Conservation (phyloP, 148 eudicot genomes). For the Vaccinium macrocarpon region DNA sequence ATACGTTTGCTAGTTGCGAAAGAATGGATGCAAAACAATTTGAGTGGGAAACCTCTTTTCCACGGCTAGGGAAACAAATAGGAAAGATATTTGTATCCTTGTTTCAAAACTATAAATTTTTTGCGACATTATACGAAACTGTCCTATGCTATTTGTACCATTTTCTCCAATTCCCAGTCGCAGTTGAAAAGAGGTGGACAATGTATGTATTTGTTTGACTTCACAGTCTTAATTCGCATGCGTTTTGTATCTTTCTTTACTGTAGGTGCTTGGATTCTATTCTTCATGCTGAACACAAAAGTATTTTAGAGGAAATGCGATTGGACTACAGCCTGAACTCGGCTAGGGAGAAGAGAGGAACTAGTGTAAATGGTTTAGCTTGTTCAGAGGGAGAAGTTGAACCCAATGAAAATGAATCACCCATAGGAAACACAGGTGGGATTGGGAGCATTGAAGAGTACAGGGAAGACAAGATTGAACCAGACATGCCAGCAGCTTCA, state of each 20-base stretch:
- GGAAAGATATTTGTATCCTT: neutral
- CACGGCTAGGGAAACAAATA: neutral
- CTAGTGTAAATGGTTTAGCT: constrained; percentile 14
- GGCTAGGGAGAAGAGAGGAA: constrained; percentile 24
- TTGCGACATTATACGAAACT: neutral
- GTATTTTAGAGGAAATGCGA: constrained; percentile 83
- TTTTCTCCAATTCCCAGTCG: neutral
- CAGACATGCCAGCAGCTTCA: constrained; percentile 29
- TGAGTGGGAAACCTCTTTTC: neutral
- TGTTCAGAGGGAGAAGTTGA: constrained; percentile 11
- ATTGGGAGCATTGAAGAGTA: constrained; percentile 23
- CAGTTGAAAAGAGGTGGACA: neutral
- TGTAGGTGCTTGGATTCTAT: constrained; percentile 76
- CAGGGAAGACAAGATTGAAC: constrained; percentile 23
- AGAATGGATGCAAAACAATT: neutral
- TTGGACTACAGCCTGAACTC: constrained; percentile 56
- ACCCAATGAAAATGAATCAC: constrained; percentile 15
- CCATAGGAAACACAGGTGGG: constrained; percentile 19
- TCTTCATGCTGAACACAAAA: constrained; percentile 89
- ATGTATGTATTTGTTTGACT: neutral
- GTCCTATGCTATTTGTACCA: neutral
- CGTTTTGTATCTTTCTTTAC: constrained; percentile 6
- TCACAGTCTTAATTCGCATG: neutral
- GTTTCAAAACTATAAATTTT: neutral
- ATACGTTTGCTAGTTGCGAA: neutral